These are phyloP conservation scores for Lasiodiplodia citricola DNA, from an alignment of 2,329 filamentous ascomycete species.

Conservation along the genomic window DNA sequence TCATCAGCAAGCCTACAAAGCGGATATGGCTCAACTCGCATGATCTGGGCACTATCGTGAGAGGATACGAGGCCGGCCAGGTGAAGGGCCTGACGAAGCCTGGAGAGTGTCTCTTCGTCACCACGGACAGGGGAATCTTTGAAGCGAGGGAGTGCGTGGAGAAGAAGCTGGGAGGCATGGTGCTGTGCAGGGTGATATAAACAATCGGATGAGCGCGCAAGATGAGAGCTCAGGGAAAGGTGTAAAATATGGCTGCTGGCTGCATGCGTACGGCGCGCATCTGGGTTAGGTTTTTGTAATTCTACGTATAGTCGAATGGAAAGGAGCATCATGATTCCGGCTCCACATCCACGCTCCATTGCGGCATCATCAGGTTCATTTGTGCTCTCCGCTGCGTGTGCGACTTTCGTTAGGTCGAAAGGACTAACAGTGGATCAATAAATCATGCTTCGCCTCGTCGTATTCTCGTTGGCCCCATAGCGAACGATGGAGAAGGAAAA, in stretches of 20 bases:
- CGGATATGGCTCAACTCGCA: conserved; percentile 68
- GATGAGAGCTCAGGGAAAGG: not conserved
- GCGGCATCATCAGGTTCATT: not conserved
- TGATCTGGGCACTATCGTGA: conserved; percentile 68
- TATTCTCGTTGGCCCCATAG: too few relatives aligned
- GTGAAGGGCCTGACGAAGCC: conserved; percentile 74
- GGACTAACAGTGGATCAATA: not conserved
- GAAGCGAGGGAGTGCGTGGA: conserved; percentile 84
- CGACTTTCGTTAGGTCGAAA: not conserved
- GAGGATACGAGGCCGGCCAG: conserved; percentile 69
- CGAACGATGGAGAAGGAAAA: too few relatives aligned
- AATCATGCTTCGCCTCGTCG: not conserved
- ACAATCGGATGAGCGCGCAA: not conserved
- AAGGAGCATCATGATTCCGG: not conserved
- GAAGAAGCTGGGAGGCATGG: conserved; percentile 78
- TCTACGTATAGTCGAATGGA: not conserved
- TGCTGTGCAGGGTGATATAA: conserved; percentile 72
- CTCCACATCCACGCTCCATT: conserved; percentile 8
- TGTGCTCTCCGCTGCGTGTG: not conserved
- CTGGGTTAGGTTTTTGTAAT: conserved; percentile 12
- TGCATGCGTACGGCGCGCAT: conserved; percentile 21
- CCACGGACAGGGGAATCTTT: conserved; percentile 76
- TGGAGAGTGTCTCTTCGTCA: conserved; percentile 82
- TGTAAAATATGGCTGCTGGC: conserved; percentile 14
- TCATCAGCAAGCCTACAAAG: conserved; percentile 77